Base-by-base conservation (phyloP, 306 rosid genomes). In the Geum urbanum region DNA sequence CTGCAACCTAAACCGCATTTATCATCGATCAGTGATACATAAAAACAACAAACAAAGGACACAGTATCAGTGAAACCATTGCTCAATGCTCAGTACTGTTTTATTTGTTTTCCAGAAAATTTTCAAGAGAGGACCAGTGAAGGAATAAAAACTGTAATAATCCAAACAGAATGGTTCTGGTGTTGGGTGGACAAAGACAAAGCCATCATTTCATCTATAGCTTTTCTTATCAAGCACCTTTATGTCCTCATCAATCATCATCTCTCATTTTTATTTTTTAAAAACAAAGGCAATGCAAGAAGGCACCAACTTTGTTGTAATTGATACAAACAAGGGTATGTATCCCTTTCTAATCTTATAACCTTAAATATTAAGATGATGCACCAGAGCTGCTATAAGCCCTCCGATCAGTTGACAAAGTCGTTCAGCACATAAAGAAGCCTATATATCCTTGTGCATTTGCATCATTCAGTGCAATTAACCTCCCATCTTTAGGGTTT, bases 231-330 rank as follows among this genome's bases (percentile, higher is more conserved):
- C 81, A 82, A 79, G 78, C 52, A 63, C 63, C 96, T 89, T 92
- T 87, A 87, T 89, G 95, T 89, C 95, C 78, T 85, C 80, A 80
- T 90, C 95, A 80, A 43, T 81, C 89, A 87, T 84, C 84, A 86
- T 87, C 88, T 73, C 53, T 19, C 45, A 69, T 52, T 78, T 76
- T 24, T 24, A 24, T 24, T 32, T 32, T 32, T 32, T 32, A 1
- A 32, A 1, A 32, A 32, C 37, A 32, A 32, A 32, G 37, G 37
- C 37, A 32, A 32, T 32, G 37, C 37, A 32, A 24, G 56, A 69
- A 70, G 77, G 59, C 89, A 89, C 74, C 85, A 47, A 84, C 76
- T 83, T 89, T 86, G 88, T 89, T 79, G 76, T 73, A 69, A 76
- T 78, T 79, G 89, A 87, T 81, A 52, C 79, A 77, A 80, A 80